A percentile compares a stretch with the other conserved stretches of the same genome.
Evolutionary conservation across 2,329 filamentous ascomycete species (phyloP).

Genomic region (Xylogone sp.): DNA sequence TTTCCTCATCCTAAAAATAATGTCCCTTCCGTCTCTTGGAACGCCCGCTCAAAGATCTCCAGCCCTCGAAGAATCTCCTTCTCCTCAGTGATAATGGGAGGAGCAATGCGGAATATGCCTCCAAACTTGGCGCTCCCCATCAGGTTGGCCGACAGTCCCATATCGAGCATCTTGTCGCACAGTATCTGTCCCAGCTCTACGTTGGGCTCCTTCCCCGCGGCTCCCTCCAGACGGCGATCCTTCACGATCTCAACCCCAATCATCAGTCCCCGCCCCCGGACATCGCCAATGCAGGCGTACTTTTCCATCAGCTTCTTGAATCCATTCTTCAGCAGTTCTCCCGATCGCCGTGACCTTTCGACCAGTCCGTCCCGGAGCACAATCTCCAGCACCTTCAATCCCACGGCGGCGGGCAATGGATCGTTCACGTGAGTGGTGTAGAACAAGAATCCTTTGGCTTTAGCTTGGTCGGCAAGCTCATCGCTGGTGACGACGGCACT

Average conservation of each 20-base stretch:
- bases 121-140: constrained; percentile 50
- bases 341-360: constrained; percentile 41
- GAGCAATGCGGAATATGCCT: constrained; percentile 56
- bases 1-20: constrained; percentile 7
- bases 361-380: constrained; percentile 50
- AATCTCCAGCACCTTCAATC: constrained; percentile 58
- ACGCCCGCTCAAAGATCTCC: constrained; percentile 52
- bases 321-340: constrained; percentile 36
- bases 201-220: constrained; percentile 41
- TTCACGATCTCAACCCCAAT: constrained; percentile 55
- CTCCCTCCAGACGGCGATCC: constrained; percentile 26
- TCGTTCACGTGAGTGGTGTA: constrained; percentile 63
- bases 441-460: constrained; percentile 49
- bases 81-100: constrained; percentile 53
- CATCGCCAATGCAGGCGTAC: constrained; percentile 59
- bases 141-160: constrained; percentile 55
- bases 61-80: constrained; percentile 48
- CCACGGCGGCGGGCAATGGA: constrained; percentile 55
- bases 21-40: constrained; percentile 33
- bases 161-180: constrained; percentile 42
- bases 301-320: constrained; percentile 43
- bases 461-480: constrained; percentile 45
- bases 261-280: constrained; percentile 56
- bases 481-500: constrained; percentile 53
- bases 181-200: constrained; percentile 44